A percentile compares a stretch with the other conserved stretches of the same genome.
Evolutionary conservation across 2,329 filamentous ascomycete genomes (phyloP).

Genomic region (Fusarium clavum): DNA sequence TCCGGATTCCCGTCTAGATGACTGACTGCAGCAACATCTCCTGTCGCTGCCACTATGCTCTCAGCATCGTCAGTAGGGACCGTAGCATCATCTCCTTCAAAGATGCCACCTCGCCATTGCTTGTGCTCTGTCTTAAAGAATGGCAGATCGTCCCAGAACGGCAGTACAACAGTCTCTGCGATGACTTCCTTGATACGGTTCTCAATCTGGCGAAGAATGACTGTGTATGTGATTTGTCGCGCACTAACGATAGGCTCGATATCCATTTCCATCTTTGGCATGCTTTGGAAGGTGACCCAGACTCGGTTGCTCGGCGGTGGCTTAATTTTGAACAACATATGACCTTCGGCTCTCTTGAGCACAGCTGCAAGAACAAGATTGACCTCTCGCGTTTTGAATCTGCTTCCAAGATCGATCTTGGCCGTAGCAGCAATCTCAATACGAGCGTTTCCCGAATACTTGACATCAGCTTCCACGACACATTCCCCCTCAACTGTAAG

Average conservation of each 20-base stretch:
- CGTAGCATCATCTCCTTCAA: conserved; percentile 65
- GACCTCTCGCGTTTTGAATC: conserved; percentile 91
- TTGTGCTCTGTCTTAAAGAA: conserved; percentile 87
- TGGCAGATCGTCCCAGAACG: conserved; percentile 96
- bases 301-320: conserved; percentile 93
- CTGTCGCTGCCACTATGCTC: conserved; percentile 51
- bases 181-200: conserved; percentile 94
- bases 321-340: conserved; percentile 87
- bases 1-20: conserved; percentile 57
- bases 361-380: conserved; percentile 89
- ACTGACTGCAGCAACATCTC: conserved; percentile 62
- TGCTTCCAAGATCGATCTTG: conserved; percentile 86
- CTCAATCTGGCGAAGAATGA: conserved; percentile 93
- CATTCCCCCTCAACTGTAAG: conserved; percentile 93
- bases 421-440: conserved; percentile 93
- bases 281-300: conserved; percentile 96
- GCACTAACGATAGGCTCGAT: conserved; percentile 96
- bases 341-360: conserved; percentile 86
- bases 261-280: conserved; percentile 93
- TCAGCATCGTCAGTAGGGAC: conserved; percentile 41
- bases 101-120: conserved; percentile 87
- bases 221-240: conserved; percentile 92
- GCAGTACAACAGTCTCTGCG: conserved; percentile 88
- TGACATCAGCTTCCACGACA: conserved; percentile 85
- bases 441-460: conserved; percentile 88